Conservation (phyloP, 2,329 filamentous ascomycete species). For the Grosmannia serpens region DNA sequence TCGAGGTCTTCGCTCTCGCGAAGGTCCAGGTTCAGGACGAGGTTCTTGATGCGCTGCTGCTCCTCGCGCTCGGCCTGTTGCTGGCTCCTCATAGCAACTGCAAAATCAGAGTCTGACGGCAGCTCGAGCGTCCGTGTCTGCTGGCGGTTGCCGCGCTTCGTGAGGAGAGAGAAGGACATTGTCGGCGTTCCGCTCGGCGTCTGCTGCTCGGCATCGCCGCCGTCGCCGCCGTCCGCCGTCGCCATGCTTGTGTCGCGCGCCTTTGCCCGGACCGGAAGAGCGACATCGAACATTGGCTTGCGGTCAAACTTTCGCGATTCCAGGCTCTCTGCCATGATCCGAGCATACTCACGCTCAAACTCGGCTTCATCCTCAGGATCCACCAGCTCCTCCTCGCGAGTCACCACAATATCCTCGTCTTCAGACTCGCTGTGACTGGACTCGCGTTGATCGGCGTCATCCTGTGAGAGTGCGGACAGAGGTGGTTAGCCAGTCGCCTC, state of each 20-base stretch:
- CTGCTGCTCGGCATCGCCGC: neutral
- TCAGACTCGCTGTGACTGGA: slow-evolving; percentile 55
- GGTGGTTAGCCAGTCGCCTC: neutral
- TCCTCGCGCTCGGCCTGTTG: slow-evolving; percentile 92
- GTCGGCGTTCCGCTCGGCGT: slow-evolving; percentile 34
- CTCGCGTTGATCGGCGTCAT: slow-evolving; percentile 38
- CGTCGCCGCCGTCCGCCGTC: neutral
- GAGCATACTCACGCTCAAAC: slow-evolving; percentile 94
- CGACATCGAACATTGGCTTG: slow-evolving; percentile 91
- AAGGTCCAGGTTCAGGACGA: slow-evolving; percentile 93
- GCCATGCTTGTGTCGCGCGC: slow-evolving; percentile 41
- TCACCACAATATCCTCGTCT: slow-evolving; percentile 81
- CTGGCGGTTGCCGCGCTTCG: slow-evolving; percentile 90
- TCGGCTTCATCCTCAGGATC: slow-evolving; percentile 94
- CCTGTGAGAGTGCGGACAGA: neutral
- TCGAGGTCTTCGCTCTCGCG: slow-evolving; percentile 71
- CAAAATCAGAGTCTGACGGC: slow-evolving; percentile 84
- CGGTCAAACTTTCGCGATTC: slow-evolving; percentile 94
- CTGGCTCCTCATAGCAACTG: slow-evolving; percentile 89
- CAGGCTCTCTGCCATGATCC: slow-evolving; percentile 95
- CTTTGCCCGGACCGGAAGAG: slow-evolving; percentile 74
- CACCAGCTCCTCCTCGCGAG: slow-evolving; percentile 75
- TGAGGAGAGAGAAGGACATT: slow-evolving; percentile 96
- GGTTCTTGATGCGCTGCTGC: slow-evolving; percentile 94
- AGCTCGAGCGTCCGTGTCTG: slow-evolving; percentile 91